Evolutionary conservation across 441 rosid species (phyloP).

Genomic region (Gossypium trilobum): DNA sequence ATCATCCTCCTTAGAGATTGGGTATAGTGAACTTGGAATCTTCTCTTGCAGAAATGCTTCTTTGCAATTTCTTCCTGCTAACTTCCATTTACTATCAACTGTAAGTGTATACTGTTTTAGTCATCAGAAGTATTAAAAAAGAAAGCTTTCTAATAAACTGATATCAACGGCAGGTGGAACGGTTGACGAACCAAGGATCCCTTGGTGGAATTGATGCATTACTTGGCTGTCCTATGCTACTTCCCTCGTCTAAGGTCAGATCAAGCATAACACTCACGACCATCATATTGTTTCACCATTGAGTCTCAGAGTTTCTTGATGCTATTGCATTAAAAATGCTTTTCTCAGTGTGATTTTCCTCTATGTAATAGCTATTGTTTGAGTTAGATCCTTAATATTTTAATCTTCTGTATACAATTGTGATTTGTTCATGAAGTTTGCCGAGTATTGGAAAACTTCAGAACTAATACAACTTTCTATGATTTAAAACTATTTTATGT

Average conservation of each 20-base stretch:
- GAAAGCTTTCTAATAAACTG: slow-evolving; percentile 11
- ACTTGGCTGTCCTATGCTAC: slow-evolving; percentile 81
- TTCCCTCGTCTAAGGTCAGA: slow-evolving; percentile 69
- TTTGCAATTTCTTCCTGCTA: slow-evolving; percentile 68
- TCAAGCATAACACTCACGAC: slow-evolving; percentile 4
- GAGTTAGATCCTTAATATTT: not conserved
- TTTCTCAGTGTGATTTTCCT: not conserved
- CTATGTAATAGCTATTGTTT: not conserved
- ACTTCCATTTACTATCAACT: slow-evolving; percentile 59
- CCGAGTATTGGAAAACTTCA: not conserved
- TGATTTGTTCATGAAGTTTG: slow-evolving; percentile 1
- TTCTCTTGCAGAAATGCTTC: slow-evolving; percentile 43
- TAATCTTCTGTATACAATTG: not conserved
- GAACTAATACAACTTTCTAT: not conserved
- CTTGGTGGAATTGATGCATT: slow-evolving; percentile 85
- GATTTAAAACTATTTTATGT: not conserved
- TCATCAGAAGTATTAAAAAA: slow-evolving; percentile 18
- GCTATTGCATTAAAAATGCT: not conserved
- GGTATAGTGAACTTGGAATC: slow-evolving; percentile 22
- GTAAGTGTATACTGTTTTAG: slow-evolving; percentile 37
- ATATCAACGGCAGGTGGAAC: slow-evolving; percentile 50
- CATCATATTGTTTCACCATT: not conserved
- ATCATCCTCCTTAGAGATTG: slow-evolving; percentile 10
- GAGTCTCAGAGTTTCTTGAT: not conserved
- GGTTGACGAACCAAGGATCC: slow-evolving; percentile 68